Evolutionary conservation across 192 early-diverging fungal genomes (phyloP).

Genomic region (Gorgonomyces haynaldii): DNA sequence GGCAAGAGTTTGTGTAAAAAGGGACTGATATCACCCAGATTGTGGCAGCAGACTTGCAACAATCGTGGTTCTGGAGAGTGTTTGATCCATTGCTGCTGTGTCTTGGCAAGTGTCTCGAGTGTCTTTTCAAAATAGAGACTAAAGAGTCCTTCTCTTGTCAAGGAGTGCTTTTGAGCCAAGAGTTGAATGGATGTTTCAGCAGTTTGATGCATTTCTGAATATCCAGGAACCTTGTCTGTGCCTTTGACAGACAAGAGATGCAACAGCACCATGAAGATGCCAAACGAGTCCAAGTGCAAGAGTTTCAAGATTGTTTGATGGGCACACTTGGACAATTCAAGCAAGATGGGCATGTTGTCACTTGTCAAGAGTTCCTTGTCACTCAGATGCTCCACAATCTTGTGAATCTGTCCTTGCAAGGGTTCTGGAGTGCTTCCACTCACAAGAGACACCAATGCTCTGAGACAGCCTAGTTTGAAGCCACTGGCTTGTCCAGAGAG

Average conservation of each 20-base stretch:
- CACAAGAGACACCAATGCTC: conserved; percentile 19
- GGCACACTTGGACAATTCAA: conserved; percentile 5
- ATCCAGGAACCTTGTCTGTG: conserved; percentile 23
- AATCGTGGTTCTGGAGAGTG: conserved; percentile 29
- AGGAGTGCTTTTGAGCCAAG: conserved; percentile 8
- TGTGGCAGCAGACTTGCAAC: conserved; percentile 19
- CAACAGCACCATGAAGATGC: conserved; percentile 18
- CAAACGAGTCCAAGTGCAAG: conserved; percentile 5
- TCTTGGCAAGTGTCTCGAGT: not conserved
- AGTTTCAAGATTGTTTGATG: not conserved
- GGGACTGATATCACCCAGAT: too few relatives aligned
- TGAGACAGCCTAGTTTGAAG: conserved; percentile 32
- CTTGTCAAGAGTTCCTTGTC: conserved; percentile 28
- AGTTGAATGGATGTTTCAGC: too few relatives aligned
- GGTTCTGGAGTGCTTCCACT: conserved; percentile 17
- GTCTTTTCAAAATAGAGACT: conserved; percentile 10
- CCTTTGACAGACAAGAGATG: conserved; percentile 20
- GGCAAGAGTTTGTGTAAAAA: conserved; percentile 20
- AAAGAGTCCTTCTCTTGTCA: conserved; percentile 12
- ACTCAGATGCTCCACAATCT: conserved; percentile 12
- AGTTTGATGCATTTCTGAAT: conserved; percentile 8
- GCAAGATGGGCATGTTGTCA: conserved; percentile 26
- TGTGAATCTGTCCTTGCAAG: not conserved
- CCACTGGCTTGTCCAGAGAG: conserved; percentile 15
- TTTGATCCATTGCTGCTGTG: conserved; percentile 24